These are phyloP conservation scores for Pleurotus eryngii DNA, from an alignment of 768 basidiomycete species.

Conservation along the genomic window DNA sequence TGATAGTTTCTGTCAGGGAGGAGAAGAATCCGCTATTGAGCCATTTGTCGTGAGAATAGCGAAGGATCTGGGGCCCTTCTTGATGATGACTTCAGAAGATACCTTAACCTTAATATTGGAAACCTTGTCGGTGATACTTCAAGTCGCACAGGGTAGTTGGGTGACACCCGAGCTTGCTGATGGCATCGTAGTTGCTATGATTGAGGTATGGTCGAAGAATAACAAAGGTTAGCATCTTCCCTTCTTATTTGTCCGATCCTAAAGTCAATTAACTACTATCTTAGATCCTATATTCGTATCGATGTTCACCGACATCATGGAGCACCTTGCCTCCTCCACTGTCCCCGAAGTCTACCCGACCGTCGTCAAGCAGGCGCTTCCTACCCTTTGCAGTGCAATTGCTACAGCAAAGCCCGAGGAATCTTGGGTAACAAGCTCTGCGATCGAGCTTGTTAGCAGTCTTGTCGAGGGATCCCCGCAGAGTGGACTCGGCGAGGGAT, in stretches of 20 bases:
- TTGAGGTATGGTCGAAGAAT: slow-evolving; percentile 85
- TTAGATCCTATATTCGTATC: slow-evolving; percentile 86
- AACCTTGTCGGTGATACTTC: slow-evolving; percentile 75
- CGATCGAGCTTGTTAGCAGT: slow-evolving; percentile 76
- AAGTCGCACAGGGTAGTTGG: slow-evolving; percentile 73
- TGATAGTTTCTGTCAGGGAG: slow-evolving; percentile 66
- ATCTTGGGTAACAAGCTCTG: slow-evolving; percentile 74
- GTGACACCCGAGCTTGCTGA: slow-evolving; percentile 61
- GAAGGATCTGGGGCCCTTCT: slow-evolving; percentile 79
- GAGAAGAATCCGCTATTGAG: slow-evolving; percentile 54
- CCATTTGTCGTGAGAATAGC: slow-evolving; percentile 74
- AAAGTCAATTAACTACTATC: slow-evolving; percentile 1
- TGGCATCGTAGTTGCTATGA: slow-evolving; percentile 60
- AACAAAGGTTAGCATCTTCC: slow-evolving; percentile 59
- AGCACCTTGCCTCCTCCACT: slow-evolving; percentile 61
- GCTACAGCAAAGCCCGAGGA: slow-evolving; percentile 54
- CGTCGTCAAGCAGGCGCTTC: slow-evolving; percentile 71
- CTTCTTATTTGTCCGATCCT: background rate
- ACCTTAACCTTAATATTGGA: slow-evolving; percentile 87
- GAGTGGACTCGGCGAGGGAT: slow-evolving; percentile 70
- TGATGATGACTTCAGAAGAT: slow-evolving; percentile 79
- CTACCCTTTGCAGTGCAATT: slow-evolving; percentile 67
- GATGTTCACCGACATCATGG: slow-evolving; percentile 78
- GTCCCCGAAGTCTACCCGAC: slow-evolving; percentile 62
- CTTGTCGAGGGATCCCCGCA: slow-evolving; percentile 65